Percentiles rank a stretch among this genome's conserved stretches.
Conservation (phyloP, 2,329 filamentous ascomycete genomes). For the Fusarium tupiense region DNA sequence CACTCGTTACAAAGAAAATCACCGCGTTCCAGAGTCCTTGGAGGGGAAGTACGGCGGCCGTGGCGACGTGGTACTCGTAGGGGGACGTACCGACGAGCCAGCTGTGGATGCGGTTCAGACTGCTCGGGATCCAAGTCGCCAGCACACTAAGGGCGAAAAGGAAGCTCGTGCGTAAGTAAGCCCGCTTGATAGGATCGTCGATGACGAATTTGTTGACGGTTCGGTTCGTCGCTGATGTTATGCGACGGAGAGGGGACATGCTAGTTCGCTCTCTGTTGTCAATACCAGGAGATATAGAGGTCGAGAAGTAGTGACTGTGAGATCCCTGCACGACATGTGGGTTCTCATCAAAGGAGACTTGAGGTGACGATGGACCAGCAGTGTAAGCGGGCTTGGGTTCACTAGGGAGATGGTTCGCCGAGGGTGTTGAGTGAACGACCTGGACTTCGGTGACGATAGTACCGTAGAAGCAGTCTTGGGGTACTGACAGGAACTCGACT, state of each 20-base stretch:
- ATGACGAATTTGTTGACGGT: conserved; percentile 50
- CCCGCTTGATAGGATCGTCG: conserved; percentile 67
- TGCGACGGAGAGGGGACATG: conserved; percentile 27
- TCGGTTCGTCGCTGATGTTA: conserved; percentile 41
- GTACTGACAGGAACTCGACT: conserved; percentile 37
- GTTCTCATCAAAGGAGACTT: conserved; percentile 39
- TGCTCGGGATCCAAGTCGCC: conserved; percentile 73
- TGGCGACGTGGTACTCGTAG: conserved; percentile 74
- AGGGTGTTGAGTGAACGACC: conserved; percentile 49
- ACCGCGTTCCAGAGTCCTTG: conserved; percentile 85
- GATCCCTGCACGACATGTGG: conserved; percentile 27
- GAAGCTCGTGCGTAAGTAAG: conserved; percentile 69
- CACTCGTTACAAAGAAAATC: conserved; percentile 77
- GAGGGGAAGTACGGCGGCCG: conserved; percentile 76
- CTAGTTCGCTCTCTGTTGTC: not conserved
- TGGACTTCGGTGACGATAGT: conserved; percentile 65
- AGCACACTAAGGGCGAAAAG: conserved; percentile 69
- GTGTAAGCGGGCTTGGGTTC: conserved; percentile 40
- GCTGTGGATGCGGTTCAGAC: conserved; percentile 78
- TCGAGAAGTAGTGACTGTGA: conserved; percentile 48
- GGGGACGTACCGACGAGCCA: conserved; percentile 63
- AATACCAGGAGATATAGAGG: conserved; percentile 43
- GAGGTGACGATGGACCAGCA: conserved; percentile 17
- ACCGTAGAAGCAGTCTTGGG: conserved; percentile 55
- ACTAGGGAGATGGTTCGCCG: conserved; percentile 33